phyloP scores from a whole-genome alignment of 768 basidiomycete genomes.

The Pholiota conissans region DNA sequence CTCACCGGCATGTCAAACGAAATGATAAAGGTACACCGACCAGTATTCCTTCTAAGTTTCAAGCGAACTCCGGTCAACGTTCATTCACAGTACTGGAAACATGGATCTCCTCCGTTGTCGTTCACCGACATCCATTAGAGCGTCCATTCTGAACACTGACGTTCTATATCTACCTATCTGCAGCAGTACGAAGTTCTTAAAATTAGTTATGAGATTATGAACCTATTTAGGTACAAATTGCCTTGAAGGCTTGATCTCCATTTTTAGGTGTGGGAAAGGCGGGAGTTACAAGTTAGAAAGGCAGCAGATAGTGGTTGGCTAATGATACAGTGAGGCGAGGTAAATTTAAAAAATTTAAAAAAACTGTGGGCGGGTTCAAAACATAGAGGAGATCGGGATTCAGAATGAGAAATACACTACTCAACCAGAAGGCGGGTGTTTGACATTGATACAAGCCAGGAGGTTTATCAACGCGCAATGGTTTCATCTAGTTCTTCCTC shows the following conservation, averaged over 20 bases:
- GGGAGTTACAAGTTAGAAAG: neutral
- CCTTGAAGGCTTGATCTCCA: neutral
- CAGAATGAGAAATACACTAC: too few species aligned
- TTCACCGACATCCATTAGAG: neutral
- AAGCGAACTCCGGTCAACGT: too few species aligned
- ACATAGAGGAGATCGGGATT: neutral
- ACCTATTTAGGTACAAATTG: neutral
- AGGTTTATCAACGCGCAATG: constrained; percentile 18
- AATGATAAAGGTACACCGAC: neutral
- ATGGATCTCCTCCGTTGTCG: neutral
- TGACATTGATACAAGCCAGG: neutral
- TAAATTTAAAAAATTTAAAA: neutral
- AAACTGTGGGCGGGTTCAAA: neutral
- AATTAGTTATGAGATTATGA: neutral
- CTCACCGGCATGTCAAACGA: neutral
- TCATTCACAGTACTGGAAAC: neutral
- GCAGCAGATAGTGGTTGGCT: neutral
- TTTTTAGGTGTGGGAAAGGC: neutral
- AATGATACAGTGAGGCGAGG: neutral
- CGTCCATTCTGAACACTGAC: too few species aligned
- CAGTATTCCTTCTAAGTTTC: too few species aligned
- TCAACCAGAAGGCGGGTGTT: too few species aligned
- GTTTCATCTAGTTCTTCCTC: constrained; percentile 47
- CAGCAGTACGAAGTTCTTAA: neutral
- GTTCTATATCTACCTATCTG: too few species aligned